Conservation (phyloP, 2,329 filamentous ascomycete genomes). For the Diaporthe nobilis region DNA sequence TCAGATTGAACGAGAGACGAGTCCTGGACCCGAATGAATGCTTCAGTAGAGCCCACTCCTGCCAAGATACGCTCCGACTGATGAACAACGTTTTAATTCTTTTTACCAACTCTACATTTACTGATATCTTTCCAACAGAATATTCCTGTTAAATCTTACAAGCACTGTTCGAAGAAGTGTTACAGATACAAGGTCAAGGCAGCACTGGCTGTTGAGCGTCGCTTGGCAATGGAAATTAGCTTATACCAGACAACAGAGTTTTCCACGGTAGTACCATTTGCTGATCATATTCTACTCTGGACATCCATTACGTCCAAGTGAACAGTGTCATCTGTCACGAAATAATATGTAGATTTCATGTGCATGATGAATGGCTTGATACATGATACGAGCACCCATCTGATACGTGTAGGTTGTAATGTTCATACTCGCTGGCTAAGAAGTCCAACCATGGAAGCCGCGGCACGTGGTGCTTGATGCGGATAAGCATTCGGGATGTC, state of each 20-base stretch:
- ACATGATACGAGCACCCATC: background rate
- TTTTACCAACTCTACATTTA: background rate
- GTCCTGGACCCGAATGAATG: background rate
- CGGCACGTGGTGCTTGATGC: background rate
- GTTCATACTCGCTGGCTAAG: background rate
- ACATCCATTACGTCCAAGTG: background rate
- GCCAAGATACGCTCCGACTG: background rate
- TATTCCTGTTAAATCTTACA: background rate
- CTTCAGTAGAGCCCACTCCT: background rate
- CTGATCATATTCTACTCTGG: background rate
- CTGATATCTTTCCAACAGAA: background rate
- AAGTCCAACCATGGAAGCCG: background rate
- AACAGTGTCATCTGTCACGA: no score
- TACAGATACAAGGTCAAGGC: background rate
- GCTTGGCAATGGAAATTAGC: background rate
- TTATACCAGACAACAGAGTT: background rate
- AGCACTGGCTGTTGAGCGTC: background rate
- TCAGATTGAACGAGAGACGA: fast-evolving
- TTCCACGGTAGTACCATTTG: background rate
- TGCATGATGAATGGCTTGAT: background rate
- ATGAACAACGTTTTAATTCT: background rate
- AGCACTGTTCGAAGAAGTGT: background rate
- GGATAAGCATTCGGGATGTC: slow-evolving; percentile 1
- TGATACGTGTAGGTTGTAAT: background rate
- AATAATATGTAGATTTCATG: background rate